Conservation (phyloP, 495 filamentous ascomycete genomes). For the Penicillium psychrofluorescens region DNA sequence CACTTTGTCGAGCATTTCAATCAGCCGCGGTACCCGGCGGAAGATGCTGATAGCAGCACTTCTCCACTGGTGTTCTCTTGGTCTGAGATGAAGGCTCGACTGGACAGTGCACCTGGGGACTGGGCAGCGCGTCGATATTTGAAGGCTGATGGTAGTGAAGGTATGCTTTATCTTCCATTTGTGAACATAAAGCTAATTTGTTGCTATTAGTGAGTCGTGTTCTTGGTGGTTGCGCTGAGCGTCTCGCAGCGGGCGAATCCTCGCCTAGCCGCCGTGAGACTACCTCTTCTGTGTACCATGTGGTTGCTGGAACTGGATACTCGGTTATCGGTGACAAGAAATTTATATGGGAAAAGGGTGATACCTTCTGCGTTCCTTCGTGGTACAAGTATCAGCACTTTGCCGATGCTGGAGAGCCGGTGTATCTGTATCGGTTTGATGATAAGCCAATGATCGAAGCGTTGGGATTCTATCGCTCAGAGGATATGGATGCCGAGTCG, state of each 20-base stretch:
- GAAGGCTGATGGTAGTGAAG: conserved; percentile 25
- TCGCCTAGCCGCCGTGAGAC: conserved; percentile 29
- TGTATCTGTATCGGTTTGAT: conserved; percentile 41
- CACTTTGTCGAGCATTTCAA: conserved; percentile 42
- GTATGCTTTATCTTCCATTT: conserved; percentile 1
- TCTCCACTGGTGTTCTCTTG: conserved; percentile 37
- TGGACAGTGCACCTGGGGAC: conserved; percentile 17
- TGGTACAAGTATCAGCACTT: conserved; percentile 39
- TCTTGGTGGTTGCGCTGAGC: conserved; percentile 32
- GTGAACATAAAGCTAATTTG: conserved; percentile 8
- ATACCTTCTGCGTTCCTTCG: conserved; percentile 39
- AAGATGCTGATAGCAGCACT: conserved; percentile 24
- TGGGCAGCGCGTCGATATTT: conserved; percentile 24
- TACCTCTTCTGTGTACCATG: conserved; percentile 34
- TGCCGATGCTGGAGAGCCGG: conserved; percentile 21
- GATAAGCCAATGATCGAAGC: conserved; percentile 38
- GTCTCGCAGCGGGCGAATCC: conserved; percentile 14
- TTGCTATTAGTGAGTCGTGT: conserved; percentile 20
- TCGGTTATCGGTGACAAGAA: conserved; percentile 24
- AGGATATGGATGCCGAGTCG: conserved; percentile 25
- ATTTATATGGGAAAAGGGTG: conserved; percentile 27
- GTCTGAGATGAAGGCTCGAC: conserved; percentile 22
- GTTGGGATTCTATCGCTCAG: conserved; percentile 35
- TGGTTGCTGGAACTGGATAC: conserved; percentile 26
- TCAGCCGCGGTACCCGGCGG: conserved; percentile 33